Base-by-base conservation (phyloP, 164 flowering plant genomes). In the Berberis vulgaris region DNA sequence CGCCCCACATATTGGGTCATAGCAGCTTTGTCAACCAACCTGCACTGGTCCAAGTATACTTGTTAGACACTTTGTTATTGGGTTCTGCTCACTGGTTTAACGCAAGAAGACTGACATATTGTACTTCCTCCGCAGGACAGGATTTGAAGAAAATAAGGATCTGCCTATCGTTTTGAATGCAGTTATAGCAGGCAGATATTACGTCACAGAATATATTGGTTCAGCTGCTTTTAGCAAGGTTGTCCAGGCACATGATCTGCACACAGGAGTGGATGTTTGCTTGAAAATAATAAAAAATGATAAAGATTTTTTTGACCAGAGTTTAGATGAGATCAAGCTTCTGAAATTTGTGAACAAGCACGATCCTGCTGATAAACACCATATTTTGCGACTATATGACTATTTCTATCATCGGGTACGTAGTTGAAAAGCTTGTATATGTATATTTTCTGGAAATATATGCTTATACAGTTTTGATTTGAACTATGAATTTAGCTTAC, bases 181-280 rank as follows among this genome's bases (percentile, higher is more conserved):
- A 47, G 77, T 88, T 55, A 69, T 92, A 69, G 96, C 87, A 0
- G 85, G 96, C 63, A 83, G 98, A 82, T 92, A 92, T 62, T 85
- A 80, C 73, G 74, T 92, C 2, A 84, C 89, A 0, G 96, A 88
- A 66, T 85, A 85, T 75, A 77, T 92, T 12, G 98, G 98, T 61
- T 92, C 97, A 40, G 97, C 97, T 63, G 97, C 98, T 43, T 92
- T 92, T 71, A 92, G 98, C 76, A 89, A 79, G 80, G 98, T 90
- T 69, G 80, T 86, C 62, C 96, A 86, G 77, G 98, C 97, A 26
- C 91, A 83, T 65, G 98, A 93, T 80, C 80, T 90, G 57, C 81
- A 78, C 52, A 82, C 79, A 4, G 97, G 94, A 59, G 61, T 81
- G 41, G 86, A 93, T 73, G 98, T 93, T 67, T 93, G 98, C 74